A percentile compares a stretch with the other conserved stretches of the same genome.
Conservation (phyloP, 306 rosid genomes). For the Boehmeria nivea region DNA sequence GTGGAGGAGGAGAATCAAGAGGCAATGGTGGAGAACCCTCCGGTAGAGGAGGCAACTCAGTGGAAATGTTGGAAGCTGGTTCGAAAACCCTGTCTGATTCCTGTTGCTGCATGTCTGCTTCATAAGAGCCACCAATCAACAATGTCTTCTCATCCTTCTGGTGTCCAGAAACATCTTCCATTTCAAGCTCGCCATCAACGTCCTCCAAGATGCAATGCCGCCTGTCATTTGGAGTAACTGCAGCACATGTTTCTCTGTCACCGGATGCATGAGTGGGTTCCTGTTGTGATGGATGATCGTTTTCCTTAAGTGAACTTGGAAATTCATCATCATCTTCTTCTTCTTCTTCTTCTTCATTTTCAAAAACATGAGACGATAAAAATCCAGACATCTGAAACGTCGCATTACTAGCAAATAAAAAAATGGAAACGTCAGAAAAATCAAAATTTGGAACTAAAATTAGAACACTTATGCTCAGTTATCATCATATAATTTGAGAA, state of each 20-base stretch:
- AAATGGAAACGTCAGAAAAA: neutral
- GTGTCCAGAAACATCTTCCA: slow-evolving; percentile 98
- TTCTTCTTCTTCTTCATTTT: slow-evolving; percentile 73
- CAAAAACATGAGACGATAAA: slow-evolving; percentile 68
- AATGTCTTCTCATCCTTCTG: slow-evolving; percentile 63
- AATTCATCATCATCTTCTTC: no score
- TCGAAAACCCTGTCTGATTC: slow-evolving; percentile 37
- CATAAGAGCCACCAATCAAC: slow-evolving; percentile 33
- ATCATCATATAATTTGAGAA: no score
- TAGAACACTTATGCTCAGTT: no score
- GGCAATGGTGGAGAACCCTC: slow-evolving; percentile 96
- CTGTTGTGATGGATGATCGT: slow-evolving; percentile 39
- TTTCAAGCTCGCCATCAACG: slow-evolving; percentile 95
- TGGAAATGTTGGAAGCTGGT: slow-evolving; percentile 33
- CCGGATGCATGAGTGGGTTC: slow-evolving; percentile 44
- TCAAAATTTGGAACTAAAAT: no score
- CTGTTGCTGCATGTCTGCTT: slow-evolving; percentile 41
- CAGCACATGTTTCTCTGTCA: slow-evolving; percentile 62
- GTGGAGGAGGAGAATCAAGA: slow-evolving; percentile 82
- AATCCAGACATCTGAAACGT: slow-evolving; percentile 94
- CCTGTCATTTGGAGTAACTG: slow-evolving; percentile 79
- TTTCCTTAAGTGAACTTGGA: slow-evolving; percentile 49
- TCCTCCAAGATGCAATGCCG: slow-evolving; percentile 94
- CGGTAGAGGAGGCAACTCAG: slow-evolving; percentile 42
- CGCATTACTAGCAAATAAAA: slow-evolving; percentile 62